A percentile compares a stretch with the other conserved stretches of the same genome.
Conservation (phyloP, 768 basidiomycete species). For the Lactarius indigo region DNA sequence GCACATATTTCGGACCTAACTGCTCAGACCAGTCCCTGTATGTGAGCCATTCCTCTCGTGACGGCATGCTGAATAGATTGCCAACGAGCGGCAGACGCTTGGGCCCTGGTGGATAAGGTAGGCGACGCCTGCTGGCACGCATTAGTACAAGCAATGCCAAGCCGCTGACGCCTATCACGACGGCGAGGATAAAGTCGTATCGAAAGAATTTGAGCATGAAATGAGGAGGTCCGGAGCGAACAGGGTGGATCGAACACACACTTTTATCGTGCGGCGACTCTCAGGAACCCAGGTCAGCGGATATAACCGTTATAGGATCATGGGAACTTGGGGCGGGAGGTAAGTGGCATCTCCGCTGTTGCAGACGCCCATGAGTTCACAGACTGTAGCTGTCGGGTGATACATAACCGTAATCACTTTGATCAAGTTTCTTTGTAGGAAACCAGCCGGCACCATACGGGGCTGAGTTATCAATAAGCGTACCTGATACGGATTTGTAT, state of each 20-base stretch:
- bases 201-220: not conserved
- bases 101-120: not conserved
- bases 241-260: not conserved
- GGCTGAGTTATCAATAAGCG: too few species aligned
- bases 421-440: too few species aligned
- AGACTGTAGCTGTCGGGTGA: too few species aligned
- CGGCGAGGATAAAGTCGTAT: not conserved
- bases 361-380: too few species aligned
- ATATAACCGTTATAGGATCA: too few species aligned
- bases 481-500: too few species aligned
- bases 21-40: not conserved
- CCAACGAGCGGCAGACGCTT: not conserved
- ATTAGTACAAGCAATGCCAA: not conserved
- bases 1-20: not conserved
- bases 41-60: not conserved
- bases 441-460: too few species aligned
- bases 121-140: not conserved
- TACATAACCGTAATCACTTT: too few species aligned
- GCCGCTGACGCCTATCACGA: not conserved
- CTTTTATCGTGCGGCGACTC: too few species aligned
- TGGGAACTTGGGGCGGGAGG: too few species aligned
- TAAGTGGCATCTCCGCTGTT: too few species aligned
- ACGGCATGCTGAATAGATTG: not conserved
- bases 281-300: not conserved
- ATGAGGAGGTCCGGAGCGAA: not conserved